Conservation (phyloP, 257 asterid species). For the Thymus mandschuricus region DNA sequence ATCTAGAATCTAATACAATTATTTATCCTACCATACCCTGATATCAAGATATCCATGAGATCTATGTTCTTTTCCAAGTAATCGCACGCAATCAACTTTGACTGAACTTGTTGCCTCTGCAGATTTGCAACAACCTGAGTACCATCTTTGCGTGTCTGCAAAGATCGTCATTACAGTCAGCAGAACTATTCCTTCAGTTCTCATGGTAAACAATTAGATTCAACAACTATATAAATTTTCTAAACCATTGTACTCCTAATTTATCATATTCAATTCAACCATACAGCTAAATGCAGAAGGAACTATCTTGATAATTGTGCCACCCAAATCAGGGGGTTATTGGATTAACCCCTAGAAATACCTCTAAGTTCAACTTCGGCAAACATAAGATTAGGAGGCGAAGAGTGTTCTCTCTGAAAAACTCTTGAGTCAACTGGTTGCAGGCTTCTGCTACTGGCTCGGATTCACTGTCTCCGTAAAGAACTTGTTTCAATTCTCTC, state of each 20-base stretch:
- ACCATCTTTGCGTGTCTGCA: constrained; percentile 96
- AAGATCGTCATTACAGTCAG: constrained; percentile 25
- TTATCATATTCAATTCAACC: constrained; percentile 16
- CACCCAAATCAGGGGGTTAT: constrained; percentile 3
- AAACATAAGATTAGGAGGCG: constrained; percentile 73
- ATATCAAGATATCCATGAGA: constrained; percentile 74
- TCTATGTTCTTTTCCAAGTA: constrained; percentile 92
- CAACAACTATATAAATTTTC: constrained; percentile 4
- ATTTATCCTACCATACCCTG: constrained; percentile 57
- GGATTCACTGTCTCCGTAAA: constrained; percentile 87
- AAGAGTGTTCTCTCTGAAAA: constrained; percentile 79
- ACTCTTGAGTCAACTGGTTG: constrained; percentile 82
- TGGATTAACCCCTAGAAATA: constrained; percentile 27
- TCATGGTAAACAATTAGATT: constrained; percentile 14
- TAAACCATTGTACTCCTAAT: constrained; percentile 2
- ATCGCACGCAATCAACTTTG: constrained; percentile 91
- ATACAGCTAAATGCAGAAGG: constrained; percentile 4
- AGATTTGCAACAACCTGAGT: constrained; percentile 96
- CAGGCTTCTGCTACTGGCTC: constrained; percentile 92
- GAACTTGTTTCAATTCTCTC: constrained; percentile 69
- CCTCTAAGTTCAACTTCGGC: constrained; percentile 83
- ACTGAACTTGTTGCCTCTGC: constrained; percentile 98
- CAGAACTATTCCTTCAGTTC: constrained; percentile 8
- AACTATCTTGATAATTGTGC: neutral
- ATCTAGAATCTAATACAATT: constrained; percentile 6